These are phyloP conservation scores for Tubosaeta brunneosetosa DNA, from an alignment of 768 basidiomycete genomes.

Conservation along the genomic window DNA sequence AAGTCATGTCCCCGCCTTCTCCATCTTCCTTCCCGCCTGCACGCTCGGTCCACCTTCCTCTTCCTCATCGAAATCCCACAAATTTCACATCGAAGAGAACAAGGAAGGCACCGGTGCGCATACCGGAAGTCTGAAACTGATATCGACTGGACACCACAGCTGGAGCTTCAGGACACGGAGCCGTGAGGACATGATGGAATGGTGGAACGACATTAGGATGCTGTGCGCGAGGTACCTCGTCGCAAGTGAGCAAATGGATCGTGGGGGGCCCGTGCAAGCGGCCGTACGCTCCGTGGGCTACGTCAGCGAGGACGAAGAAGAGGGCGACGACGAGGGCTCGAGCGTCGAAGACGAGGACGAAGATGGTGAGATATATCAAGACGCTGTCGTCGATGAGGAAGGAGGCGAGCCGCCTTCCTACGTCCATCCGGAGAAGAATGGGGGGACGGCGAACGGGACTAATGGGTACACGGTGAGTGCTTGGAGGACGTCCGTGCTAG, in stretches of 20 bases:
- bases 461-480: constrained; percentile 63
- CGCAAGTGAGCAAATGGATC: constrained; percentile 88
- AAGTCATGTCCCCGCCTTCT: constrained; percentile 65
- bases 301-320: constrained; percentile 70
- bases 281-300: constrained; percentile 90
- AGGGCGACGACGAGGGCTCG: constrained; percentile 54
- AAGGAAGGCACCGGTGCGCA: constrained; percentile 72
- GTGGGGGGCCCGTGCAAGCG: constrained; percentile 87
- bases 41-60: constrained; percentile 89
- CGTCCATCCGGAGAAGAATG: constrained; percentile 40
- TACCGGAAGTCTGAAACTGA: constrained; percentile 48
- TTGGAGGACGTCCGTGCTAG: neutral
- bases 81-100: constrained; percentile 95
- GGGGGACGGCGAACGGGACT: constrained; percentile 38
- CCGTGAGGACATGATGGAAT: constrained; percentile 98
- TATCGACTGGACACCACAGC: constrained; percentile 47
- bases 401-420: constrained; percentile 59
- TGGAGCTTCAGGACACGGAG: constrained; percentile 89
- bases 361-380: constrained; percentile 46
- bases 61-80: constrained; percentile 67
- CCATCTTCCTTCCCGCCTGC: constrained; percentile 89
- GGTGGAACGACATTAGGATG: constrained; percentile 99
- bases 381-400: constrained; percentile 36
- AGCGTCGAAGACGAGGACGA: constrained; percentile 42
- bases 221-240: constrained; percentile 91